A percentile compares a stretch with the other conserved stretches of the same genome.
Evolutionary conservation across 805 yeast species (phyloP).

Genomic region (Teunomyces funiuensis): DNA sequence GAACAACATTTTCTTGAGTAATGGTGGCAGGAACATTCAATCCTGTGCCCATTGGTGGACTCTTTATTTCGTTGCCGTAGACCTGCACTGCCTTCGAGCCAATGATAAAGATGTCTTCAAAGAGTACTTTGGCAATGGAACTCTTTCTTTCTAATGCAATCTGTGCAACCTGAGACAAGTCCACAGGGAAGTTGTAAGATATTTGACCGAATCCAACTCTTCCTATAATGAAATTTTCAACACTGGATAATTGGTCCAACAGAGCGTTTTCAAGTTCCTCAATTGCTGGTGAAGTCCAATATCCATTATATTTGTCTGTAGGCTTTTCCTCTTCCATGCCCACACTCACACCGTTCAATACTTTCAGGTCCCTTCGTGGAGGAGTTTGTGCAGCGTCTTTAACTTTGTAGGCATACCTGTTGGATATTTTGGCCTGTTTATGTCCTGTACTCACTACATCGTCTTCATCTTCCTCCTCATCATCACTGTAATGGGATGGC

Average conservation of each 20-base stretch:
- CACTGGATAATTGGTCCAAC: constrained; percentile 47
- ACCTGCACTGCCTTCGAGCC: constrained; percentile 54
- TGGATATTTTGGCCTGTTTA: not conserved
- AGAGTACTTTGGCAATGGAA: constrained; percentile 44
- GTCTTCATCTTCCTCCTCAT: constrained; percentile 24
- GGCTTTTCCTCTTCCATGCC: constrained; percentile 6
- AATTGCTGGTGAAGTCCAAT: constrained; percentile 74
- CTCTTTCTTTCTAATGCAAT: constrained; percentile 32
- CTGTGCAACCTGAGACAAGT: constrained; percentile 52
- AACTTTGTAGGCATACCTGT: constrained; percentile 15
- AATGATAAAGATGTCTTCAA: constrained; percentile 38
- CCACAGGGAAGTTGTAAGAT: constrained; percentile 67
- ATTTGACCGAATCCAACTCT: constrained; percentile 68
- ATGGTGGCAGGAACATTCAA: constrained; percentile 76
- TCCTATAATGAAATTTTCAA: constrained; percentile 68
- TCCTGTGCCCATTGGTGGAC: constrained; percentile 64
- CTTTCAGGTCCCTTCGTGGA: constrained; percentile 8
- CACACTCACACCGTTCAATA: constrained; percentile 15
- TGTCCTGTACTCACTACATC: constrained; percentile 4
- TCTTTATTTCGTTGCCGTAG: constrained; percentile 40
- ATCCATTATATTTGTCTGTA: constrained; percentile 34
- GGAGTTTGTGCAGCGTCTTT: not conserved
- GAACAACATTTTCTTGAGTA: constrained; percentile 57
- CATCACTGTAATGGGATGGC: constrained; percentile 13
- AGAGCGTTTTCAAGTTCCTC: constrained; percentile 46